Percentiles rank a stretch among this genome's conserved stretches.
These are phyloP conservation scores for Aspergillus hiratsukae DNA, from an alignment of 2,329 filamentous ascomycete genomes.

Conservation along the genomic window DNA sequence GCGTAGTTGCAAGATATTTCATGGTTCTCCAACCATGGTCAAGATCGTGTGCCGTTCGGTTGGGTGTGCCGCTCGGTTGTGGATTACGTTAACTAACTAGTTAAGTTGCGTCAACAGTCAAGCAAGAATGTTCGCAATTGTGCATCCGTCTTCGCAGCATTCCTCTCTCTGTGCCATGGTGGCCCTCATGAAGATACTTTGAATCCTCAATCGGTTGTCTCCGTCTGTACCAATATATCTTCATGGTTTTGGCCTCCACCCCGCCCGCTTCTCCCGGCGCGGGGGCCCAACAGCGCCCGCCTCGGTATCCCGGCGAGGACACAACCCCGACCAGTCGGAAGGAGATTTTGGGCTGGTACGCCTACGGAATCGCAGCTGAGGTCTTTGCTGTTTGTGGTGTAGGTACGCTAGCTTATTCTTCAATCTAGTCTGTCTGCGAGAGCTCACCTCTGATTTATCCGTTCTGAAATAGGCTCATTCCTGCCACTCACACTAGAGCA, in stretches of 20 bases:
- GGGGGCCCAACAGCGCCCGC: constrained; percentile 26
- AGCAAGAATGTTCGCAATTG: neutral
- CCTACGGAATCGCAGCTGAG: constrained; percentile 90
- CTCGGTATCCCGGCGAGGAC: constrained; percentile 74
- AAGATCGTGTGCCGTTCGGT: too few species aligned
- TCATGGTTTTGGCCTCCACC: constrained; percentile 11
- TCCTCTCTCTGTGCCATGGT: constrained; percentile 10
- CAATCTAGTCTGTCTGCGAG: neutral
- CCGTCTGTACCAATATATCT: neutral
- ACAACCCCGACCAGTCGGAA: constrained; percentile 73
- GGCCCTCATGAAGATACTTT: neutral
- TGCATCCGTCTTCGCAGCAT: neutral
- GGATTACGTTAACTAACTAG: too few species aligned
- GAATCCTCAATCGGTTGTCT: neutral
- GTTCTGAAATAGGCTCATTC: constrained; percentile 63
- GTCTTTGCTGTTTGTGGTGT: constrained; percentile 87
- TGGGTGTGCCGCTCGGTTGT: too few species aligned
- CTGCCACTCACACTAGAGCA: constrained; percentile 89
- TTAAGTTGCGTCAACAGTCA: neutral
- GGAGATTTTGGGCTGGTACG: constrained; percentile 86
- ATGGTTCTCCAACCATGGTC: too few species aligned
- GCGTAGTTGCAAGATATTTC: too few species aligned
- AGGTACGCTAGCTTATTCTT: constrained; percentile 37
- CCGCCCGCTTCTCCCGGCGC: constrained; percentile 12
- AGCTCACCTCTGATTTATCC: neutral